These are phyloP conservation scores for Jimgerdemannia lactiflua DNA, from an alignment of 192 early-diverging fungal species.

Conservation along the genomic window DNA sequence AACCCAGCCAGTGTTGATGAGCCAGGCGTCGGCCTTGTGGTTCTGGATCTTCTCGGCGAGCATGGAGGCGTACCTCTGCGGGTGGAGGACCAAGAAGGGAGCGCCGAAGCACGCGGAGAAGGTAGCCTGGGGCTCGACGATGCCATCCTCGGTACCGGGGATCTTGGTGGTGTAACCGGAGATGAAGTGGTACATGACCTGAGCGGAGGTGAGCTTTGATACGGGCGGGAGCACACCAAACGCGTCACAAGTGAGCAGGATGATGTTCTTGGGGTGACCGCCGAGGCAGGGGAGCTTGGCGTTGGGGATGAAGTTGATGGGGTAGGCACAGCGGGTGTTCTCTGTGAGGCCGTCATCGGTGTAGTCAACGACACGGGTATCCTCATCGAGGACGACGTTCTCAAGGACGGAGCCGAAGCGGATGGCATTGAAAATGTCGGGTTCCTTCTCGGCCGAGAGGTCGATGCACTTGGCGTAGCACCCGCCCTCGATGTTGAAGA, in stretches of 20 bases:
- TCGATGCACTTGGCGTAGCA: slow-evolving; percentile 99
- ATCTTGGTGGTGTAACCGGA: slow-evolving; percentile 98
- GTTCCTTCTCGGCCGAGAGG: slow-evolving; percentile 94
- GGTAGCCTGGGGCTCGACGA: slow-evolving; percentile 88
- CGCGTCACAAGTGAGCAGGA: slow-evolving; percentile 95
- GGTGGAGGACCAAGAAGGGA: slow-evolving; percentile 98
- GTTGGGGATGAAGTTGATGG: slow-evolving; percentile 91
- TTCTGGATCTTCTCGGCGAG: slow-evolving; percentile 91
- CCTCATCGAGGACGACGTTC: slow-evolving; percentile 85
- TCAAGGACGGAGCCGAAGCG: slow-evolving; percentile 91
- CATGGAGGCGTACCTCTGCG: slow-evolving; percentile 94
- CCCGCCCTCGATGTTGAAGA: slow-evolving; percentile 99
- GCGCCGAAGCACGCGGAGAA: slow-evolving; percentile 94
- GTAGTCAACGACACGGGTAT: slow-evolving; percentile 79
- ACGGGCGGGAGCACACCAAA: slow-evolving; percentile 96
- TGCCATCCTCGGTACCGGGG: slow-evolving; percentile 94
- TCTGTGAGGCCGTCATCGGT: slow-evolving; percentile 79
- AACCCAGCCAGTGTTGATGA: slow-evolving; percentile 97
- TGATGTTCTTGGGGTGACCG: slow-evolving; percentile 92
- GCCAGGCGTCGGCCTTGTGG: slow-evolving; percentile 87
- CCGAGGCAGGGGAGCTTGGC: slow-evolving; percentile 92
- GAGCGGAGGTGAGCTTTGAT: slow-evolving; percentile 79
- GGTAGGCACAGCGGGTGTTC: slow-evolving; percentile 97
- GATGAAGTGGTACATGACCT: slow-evolving; percentile 98
- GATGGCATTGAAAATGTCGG: slow-evolving; percentile 98